These are phyloP conservation scores for Fusarium sp. DNA, from an alignment of 2,329 filamentous ascomycete genomes.

Conservation along the genomic window DNA sequence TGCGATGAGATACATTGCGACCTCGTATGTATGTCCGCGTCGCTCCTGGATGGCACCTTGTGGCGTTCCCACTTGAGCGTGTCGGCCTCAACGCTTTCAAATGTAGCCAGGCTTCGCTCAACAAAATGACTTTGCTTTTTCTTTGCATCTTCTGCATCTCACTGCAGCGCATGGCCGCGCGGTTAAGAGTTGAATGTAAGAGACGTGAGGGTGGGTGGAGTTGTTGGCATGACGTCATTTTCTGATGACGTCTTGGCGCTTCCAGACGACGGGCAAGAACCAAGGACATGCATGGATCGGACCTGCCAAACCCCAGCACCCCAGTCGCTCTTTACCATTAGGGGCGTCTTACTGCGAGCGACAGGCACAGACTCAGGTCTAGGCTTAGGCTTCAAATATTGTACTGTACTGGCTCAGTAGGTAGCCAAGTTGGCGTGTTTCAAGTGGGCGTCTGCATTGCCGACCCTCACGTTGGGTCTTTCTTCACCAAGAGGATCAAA, in stretches of 20 bases:
- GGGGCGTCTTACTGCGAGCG: not conserved
- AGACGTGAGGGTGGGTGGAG: not conserved
- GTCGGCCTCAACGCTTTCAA: too few species aligned
- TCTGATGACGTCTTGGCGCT: not conserved
- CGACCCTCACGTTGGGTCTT: too few species aligned
- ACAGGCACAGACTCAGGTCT: not conserved
- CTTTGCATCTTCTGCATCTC: not conserved
- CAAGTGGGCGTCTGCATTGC: too few species aligned
- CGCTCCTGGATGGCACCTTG: not conserved
- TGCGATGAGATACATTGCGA: not conserved
- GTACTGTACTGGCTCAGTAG: too few species aligned
- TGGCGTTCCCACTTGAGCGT: too few species aligned
- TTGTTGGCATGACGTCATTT: constrained; percentile 27
- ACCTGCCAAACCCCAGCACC: not conserved
- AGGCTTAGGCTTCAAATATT: not conserved
- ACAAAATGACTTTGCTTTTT: not conserved
- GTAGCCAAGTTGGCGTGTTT: too few species aligned
- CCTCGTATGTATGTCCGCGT: not conserved
- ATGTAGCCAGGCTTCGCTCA: not conserved
- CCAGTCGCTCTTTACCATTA: not conserved
- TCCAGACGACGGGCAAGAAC: not conserved
- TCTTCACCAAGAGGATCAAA: not conserved
- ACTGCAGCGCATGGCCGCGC: not conserved
- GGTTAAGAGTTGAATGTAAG: not conserved
- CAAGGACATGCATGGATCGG: constrained; percentile 3